These are phyloP conservation scores for Dothideomycetidae sp. DNA, from an alignment of 2,329 filamentous ascomycete genomes.

Conservation along the genomic window DNA sequence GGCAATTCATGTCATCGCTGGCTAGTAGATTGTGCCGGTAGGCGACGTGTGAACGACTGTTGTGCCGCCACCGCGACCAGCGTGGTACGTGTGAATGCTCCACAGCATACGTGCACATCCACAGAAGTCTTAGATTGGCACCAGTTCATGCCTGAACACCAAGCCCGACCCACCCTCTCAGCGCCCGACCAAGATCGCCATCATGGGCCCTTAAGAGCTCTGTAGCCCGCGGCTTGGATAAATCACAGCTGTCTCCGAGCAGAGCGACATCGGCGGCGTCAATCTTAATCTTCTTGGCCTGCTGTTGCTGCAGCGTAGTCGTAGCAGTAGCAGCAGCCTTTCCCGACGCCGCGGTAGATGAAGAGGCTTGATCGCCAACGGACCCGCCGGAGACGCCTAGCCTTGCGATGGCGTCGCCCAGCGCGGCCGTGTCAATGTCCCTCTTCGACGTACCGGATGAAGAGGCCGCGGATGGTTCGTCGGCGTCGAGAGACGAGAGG, in stretches of 20 bases:
- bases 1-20: no score
- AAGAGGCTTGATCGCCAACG: slow-evolving; percentile 38
- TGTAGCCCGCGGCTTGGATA: slow-evolving; percentile 57
- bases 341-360: neutral
- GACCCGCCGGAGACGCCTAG: slow-evolving; percentile 34
- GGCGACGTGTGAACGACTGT: no score
- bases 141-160: neutral
- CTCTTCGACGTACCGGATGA: slow-evolving; percentile 37
- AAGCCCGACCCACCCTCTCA: slow-evolving; percentile 6
- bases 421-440: slow-evolving; percentile 54
- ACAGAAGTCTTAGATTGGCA: no score
- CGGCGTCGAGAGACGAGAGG: slow-evolving; percentile 57
- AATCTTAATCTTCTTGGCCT: slow-evolving; percentile 48
- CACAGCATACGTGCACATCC: no score
- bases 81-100: no score
- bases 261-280: slow-evolving; percentile 56
- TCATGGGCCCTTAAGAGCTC: slow-evolving; percentile 60
- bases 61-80: no score
- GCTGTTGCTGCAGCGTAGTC: slow-evolving; percentile 18
- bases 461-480: slow-evolving; percentile 35
- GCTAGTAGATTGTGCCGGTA: no score
- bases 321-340: slow-evolving; percentile 7
- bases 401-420: slow-evolving; percentile 57
- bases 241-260: slow-evolving; percentile 58
- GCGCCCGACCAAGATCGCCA: slow-evolving; percentile 34